Evolutionary conservation across 768 basidiomycete species (phyloP).

Genomic region (Lentinula sp.): DNA sequence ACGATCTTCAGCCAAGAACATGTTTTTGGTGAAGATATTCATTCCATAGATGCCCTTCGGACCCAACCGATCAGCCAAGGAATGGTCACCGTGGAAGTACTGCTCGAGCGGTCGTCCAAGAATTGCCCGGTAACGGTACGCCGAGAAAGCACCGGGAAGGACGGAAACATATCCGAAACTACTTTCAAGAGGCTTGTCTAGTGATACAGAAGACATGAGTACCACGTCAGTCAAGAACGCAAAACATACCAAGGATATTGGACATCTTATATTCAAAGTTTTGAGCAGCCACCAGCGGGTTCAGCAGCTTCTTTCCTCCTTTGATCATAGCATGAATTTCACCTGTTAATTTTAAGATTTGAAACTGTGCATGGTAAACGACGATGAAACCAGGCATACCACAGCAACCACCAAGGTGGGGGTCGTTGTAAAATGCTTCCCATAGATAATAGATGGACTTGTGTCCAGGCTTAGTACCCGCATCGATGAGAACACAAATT

Average conservation of each 20-base stretch:
- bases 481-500: slow-evolving; percentile 88
- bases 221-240: neutral
- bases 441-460: slow-evolving; percentile 95
- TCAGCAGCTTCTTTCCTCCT: slow-evolving; percentile 85
- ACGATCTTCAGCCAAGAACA: slow-evolving; percentile 85
- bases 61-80: slow-evolving; percentile 86
- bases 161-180: slow-evolving; percentile 96
- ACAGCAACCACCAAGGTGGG: slow-evolving; percentile 80
- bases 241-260: slow-evolving; percentile 72
- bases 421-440: slow-evolving; percentile 84
- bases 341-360: slow-evolving; percentile 9
- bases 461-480: slow-evolving; percentile 94
- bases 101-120: slow-evolving; percentile 82
- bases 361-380: neutral
- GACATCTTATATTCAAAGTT: slow-evolving; percentile 99
- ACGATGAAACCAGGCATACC: slow-evolving; percentile 31
- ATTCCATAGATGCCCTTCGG: slow-evolving; percentile 93
- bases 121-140: slow-evolving; percentile 91
- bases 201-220: slow-evolving; percentile 8
- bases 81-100: slow-evolving; percentile 86
- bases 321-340: slow-evolving; percentile 98
- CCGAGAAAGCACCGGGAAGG: slow-evolving; percentile 93
- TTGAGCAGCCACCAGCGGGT: slow-evolving; percentile 90
- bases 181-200: slow-evolving; percentile 91
- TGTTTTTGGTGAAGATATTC: slow-evolving; percentile 96